These are phyloP conservation scores for Chaetomium fimeti DNA, from an alignment of 495 filamentous ascomycete genomes.

Conservation along the genomic window DNA sequence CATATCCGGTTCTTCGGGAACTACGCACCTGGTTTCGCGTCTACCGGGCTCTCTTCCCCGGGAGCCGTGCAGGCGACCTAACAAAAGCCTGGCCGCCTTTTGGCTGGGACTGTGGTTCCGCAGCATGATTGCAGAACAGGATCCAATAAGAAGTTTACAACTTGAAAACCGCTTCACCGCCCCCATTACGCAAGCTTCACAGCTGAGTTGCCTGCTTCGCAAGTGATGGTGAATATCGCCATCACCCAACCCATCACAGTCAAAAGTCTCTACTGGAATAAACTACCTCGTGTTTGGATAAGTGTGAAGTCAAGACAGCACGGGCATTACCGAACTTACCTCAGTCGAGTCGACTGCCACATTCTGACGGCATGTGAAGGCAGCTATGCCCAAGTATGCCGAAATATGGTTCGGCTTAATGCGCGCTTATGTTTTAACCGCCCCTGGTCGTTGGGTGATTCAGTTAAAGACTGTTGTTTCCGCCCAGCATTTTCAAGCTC, in stretches of 20 bases:
- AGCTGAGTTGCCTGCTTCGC: not conserved
- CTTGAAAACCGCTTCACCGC: conserved; percentile 1
- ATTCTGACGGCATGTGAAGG: not conserved
- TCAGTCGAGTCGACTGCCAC: not conserved
- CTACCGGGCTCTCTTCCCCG: not conserved
- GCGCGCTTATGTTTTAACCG: not conserved
- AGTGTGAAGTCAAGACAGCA: not conserved
- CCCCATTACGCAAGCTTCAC: not conserved
- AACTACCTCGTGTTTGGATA: too few relatives aligned
- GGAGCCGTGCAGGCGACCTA: not conserved
- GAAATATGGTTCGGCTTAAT: not conserved
- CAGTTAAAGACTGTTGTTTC: not conserved
- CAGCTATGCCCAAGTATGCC: too few relatives aligned
- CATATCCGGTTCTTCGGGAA: not conserved
- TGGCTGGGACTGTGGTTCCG: not conserved
- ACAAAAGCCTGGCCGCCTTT: not conserved
- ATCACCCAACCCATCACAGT: not conserved
- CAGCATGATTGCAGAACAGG: not conserved
- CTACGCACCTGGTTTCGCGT: not conserved
- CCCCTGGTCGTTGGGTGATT: not conserved
- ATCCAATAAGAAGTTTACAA: not conserved
- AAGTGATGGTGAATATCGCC: too few relatives aligned
- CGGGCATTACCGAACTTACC: not conserved
- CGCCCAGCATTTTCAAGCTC: not conserved
- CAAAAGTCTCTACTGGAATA: too few relatives aligned